Evolutionary conservation across 2,329 filamentous ascomycete genomes (phyloP).

Genomic region (Ilyonectria sp.): DNA sequence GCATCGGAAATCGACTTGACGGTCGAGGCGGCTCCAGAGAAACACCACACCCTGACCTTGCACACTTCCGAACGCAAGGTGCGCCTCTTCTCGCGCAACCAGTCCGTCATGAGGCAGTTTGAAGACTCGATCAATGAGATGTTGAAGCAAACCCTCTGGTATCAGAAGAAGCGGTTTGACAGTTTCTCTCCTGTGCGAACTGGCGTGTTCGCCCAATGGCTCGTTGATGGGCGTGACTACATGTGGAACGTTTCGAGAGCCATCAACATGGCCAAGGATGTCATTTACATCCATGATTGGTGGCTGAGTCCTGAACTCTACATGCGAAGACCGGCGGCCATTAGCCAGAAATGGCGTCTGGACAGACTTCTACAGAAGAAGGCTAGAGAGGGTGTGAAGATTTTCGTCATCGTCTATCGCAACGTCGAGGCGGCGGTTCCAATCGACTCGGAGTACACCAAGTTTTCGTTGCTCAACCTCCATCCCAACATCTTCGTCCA

Average conservation of each 20-base stretch:
- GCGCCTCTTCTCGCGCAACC: constrained; percentile 91
- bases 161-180: constrained; percentile 86
- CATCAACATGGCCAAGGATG: constrained; percentile 96
- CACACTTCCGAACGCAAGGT: constrained; percentile 93
- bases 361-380: constrained; percentile 95
- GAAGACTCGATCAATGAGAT: constrained; percentile 93
- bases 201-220: constrained; percentile 93
- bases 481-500: constrained; percentile 98
- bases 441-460: constrained; percentile 98
- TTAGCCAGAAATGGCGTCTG: constrained; percentile 97
- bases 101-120: constrained; percentile 91
- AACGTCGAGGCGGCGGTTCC: constrained; percentile 98
- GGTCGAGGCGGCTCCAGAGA: constrained; percentile 55
- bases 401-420: constrained; percentile 97
- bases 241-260: constrained; percentile 99
- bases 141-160: constrained; percentile 87
- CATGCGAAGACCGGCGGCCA: constrained; percentile 91
- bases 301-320: constrained; percentile 98
- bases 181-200: constrained; percentile 93
- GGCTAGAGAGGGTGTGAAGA: constrained; percentile 94
- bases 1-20: constrained; percentile 62
- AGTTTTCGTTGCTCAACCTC: constrained; percentile 93
- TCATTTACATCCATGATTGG: constrained; percentile 99
- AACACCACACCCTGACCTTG: constrained; percentile 91
- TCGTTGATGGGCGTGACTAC: constrained; percentile 96